Base-by-base conservation (phyloP, 2,329 filamentous ascomycete species). In the Trichoderma asperellum region DNA sequence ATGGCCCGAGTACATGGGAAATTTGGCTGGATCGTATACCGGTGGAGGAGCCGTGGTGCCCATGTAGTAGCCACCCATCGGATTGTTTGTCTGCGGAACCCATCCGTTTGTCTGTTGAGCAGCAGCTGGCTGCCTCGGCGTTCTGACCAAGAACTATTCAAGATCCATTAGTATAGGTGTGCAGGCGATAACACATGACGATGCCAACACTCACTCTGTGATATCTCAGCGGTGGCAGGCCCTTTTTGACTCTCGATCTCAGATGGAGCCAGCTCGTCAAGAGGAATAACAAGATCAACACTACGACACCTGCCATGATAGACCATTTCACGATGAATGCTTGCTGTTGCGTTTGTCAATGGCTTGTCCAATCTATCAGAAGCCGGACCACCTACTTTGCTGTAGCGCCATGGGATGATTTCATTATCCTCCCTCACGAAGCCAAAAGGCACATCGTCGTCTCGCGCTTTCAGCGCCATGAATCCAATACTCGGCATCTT, bases 261-360 rank as follows among this genome's bases (percentile, higher is more conserved):
- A 92, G 92, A 79, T 95, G 92, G 58, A 87, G 80, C 78, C 91
- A 91, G 71, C 91, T 91, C 70, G 87, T 83, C 66, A 92, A 73
- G 74, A 94, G 83, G 83, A 89, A 93, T 53, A 84, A 74, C 64
- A 88, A 77, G 75, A 92, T 79, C 70, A 88, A 68, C 68, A 85
- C 70, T 74, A 92, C 82, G 72, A 95, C 77, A 71, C 83, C 81
- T 70, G 87, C 85, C 75, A 94, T 88, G 70, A 95, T 80, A 58
- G 86, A 84, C 87, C 91, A 95, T 79, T 92, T 92, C 74, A 93
- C 82, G 69, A 90, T 89, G 68, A 85, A 79, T 68, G 88, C 90
- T 43, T 84, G 85, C 88, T 91, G 70, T 18, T 5, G 18, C 35
- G 16, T 56, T 71, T 66, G 47, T 66, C 43, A 73, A 18, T 18